Evolutionary conservation across 495 filamentous ascomycete genomes (phyloP).

Genomic region (Chaetomium tenue): DNA sequence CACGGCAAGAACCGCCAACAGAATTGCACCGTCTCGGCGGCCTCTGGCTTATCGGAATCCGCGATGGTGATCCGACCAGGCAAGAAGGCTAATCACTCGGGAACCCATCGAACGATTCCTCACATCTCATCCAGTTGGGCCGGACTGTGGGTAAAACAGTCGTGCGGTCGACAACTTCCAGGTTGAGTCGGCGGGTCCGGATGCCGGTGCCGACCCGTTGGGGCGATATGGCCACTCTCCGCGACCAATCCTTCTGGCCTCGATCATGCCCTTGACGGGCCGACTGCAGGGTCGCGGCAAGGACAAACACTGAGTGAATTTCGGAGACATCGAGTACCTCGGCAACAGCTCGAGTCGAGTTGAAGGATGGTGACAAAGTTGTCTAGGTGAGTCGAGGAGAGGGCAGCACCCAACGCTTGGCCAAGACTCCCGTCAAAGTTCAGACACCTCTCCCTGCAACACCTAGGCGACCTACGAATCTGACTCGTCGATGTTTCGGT

Average conservation of each 20-base stretch:
- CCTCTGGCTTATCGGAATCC: constrained; percentile 22
- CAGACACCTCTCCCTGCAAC: not conserved
- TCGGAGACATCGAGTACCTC: constrained; percentile 18
- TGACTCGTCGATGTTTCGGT: not conserved
- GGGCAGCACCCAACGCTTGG: not conserved
- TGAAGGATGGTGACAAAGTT: not conserved
- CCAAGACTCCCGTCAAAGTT: not conserved
- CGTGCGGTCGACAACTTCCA: constrained; percentile 19
- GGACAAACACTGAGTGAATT: constrained; percentile 5
- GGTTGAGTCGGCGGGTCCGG: constrained; percentile 11
- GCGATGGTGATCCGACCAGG: constrained; percentile 25
- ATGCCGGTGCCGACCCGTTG: constrained; percentile 25
- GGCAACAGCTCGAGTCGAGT: constrained; percentile 2
- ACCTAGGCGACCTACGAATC: not conserved
- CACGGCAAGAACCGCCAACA: constrained; percentile 13
- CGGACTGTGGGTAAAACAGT: constrained; percentile 30
- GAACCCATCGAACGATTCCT: not conserved
- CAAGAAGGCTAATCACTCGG: constrained; percentile 18
- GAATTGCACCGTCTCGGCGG: constrained; percentile 9
- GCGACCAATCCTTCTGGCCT: constrained; percentile 8
- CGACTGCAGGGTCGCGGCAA: constrained; percentile 12
- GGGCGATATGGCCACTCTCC: constrained; percentile 14
- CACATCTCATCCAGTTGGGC: constrained; percentile 16
- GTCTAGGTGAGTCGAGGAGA: not conserved
- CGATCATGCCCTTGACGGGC: not conserved